A percentile compares a stretch with the other conserved stretches of the same genome.
Conservation (phyloP, 768 basidiomycete genomes). For the Tylopilus subfusipes region DNA sequence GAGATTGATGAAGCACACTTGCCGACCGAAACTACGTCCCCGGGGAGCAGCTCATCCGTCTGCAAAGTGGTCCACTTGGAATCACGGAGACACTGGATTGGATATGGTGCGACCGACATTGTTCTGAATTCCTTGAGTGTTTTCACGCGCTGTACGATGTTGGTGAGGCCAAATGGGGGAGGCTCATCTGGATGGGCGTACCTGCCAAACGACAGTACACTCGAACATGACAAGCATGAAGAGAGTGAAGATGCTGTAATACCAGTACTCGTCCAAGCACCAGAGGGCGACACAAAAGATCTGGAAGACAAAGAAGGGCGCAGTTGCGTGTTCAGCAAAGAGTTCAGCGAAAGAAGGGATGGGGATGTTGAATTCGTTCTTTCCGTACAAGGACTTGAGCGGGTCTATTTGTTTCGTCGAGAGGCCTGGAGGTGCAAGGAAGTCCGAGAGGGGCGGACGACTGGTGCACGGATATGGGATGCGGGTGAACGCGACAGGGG, state of each 20-base stretch:
- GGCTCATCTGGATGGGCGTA: conserved; percentile 32
- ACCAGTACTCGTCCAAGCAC: conserved; percentile 99
- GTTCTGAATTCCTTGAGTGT: conserved; percentile 95
- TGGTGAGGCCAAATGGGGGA: background rate
- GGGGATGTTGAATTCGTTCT: conserved; percentile 96
- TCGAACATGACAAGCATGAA: conserved; percentile 99
- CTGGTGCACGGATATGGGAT: conserved; percentile 86
- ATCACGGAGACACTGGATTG: conserved; percentile 78
- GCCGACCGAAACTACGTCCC: conserved; percentile 84
- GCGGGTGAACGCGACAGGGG: conserved; percentile 64
- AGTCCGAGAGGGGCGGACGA: conserved; percentile 64
- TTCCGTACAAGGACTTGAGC: conserved; percentile 71
- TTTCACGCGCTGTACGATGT: conserved; percentile 64
- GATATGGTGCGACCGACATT: conserved; percentile 91
- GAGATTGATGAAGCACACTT: conserved; percentile 31
- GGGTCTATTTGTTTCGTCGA: conserved; percentile 43
- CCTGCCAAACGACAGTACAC: conserved; percentile 99
- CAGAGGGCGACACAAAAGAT: conserved; percentile 96
- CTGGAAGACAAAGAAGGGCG: conserved; percentile 99
- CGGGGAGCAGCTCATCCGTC: conserved; percentile 86
- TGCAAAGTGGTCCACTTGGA: conserved; percentile 76
- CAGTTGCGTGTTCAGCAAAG: conserved; percentile 93
- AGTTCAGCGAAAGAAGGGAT: conserved; percentile 92
- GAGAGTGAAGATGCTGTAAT: conserved; percentile 94
- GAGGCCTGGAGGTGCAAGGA: conserved; percentile 59